Base-by-base conservation (phyloP, 148 eudicot species). In the Chenopodium album region DNA sequence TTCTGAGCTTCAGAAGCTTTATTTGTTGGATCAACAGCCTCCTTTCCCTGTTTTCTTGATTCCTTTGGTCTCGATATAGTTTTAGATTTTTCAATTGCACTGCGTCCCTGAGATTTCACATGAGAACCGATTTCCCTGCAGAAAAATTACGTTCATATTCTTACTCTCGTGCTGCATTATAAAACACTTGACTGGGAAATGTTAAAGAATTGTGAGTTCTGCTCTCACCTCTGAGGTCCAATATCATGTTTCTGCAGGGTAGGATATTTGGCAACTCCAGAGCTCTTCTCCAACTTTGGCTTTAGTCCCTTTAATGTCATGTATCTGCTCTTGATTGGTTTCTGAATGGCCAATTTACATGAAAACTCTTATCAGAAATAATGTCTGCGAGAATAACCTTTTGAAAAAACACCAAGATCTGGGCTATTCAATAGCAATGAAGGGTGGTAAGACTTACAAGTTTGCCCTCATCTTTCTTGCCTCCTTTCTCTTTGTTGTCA, bases 161-260 rank as follows among this genome's bases (percentile, higher is more conserved):
- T 81, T 52, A 59, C 16, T 34, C 78, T 17, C 13, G 14, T 31
- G 7, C 54, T 32, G 64, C 76, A 41, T 56, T 67, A 11, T 20
- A 28, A 14, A 47, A 14, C 62, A 3, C 62, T 16, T 9, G 62
- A 12, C 22, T 41, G 44, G 5, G 62, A 56, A 56, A 54, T 12
- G 5, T 56, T 26, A 19, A 17, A 50, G 71, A 47, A 48, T 1
- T 54, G 20, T 22, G 19, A 29, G 56, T 6, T 48, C 3, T 8
- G 47, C 6, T 29, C 90, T 86, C 82, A 91, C 94, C 91, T 83
- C 64, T 85, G 89, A 69, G 89, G 88, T 80, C 70, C 81, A 71
- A 67, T 71, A 32, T 48, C 67, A 54, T 81, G 85, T 71, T 84
- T 77, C 82, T 73, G 81, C 63, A 85, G 23, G 76, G 82, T 72